Conservation (phyloP, 2,329 filamentous ascomycete genomes). For the Fonsecaea erecta region DNA sequence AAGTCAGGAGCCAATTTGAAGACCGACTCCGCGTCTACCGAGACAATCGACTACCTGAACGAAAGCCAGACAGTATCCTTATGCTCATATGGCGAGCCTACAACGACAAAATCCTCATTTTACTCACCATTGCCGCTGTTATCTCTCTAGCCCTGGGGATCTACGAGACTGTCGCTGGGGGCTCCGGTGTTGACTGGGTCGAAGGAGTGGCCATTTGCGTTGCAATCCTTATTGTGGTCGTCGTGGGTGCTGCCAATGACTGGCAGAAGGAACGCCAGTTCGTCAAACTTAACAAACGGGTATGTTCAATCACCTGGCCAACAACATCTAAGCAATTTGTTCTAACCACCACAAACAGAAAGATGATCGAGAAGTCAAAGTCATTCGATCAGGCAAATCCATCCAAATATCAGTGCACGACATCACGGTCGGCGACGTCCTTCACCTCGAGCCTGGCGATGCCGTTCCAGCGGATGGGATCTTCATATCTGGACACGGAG, state of each 20-base stretch:
- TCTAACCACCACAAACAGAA: slow-evolving; percentile 45
- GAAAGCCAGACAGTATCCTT: slow-evolving; percentile 66
- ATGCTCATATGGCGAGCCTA: slow-evolving; percentile 70
- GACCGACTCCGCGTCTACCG: slow-evolving; percentile 66
- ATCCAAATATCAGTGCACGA: slow-evolving; percentile 68
- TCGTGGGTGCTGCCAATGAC: slow-evolving; percentile 68
- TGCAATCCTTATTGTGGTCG: slow-evolving; percentile 67
- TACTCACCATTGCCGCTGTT: slow-evolving; percentile 69
- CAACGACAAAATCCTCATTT: slow-evolving; percentile 74
- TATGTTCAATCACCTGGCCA: slow-evolving; percentile 41
- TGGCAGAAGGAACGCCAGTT: slow-evolving; percentile 72
- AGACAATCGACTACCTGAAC: slow-evolving; percentile 66
- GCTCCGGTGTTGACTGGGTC: slow-evolving; percentile 64
- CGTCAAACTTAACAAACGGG: slow-evolving; percentile 60
- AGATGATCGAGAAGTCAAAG: slow-evolving; percentile 68
- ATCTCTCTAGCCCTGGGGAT: slow-evolving; percentile 72
- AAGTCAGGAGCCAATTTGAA: slow-evolving; percentile 47
- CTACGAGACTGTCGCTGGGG: slow-evolving; percentile 65
- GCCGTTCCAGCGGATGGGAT: slow-evolving; percentile 73
- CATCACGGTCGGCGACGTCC: slow-evolving; percentile 70
- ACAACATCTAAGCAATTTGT: neutral
- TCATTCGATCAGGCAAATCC: slow-evolving; percentile 68
- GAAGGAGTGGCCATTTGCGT: slow-evolving; percentile 70
- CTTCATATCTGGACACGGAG: slow-evolving; percentile 67
- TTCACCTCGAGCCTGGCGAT: slow-evolving; percentile 72